Percentiles rank a stretch among this genome's conserved stretches.
Conservation (phyloP, 2,329 filamentous ascomycete genomes). For the Trichoderma hamatum region DNA sequence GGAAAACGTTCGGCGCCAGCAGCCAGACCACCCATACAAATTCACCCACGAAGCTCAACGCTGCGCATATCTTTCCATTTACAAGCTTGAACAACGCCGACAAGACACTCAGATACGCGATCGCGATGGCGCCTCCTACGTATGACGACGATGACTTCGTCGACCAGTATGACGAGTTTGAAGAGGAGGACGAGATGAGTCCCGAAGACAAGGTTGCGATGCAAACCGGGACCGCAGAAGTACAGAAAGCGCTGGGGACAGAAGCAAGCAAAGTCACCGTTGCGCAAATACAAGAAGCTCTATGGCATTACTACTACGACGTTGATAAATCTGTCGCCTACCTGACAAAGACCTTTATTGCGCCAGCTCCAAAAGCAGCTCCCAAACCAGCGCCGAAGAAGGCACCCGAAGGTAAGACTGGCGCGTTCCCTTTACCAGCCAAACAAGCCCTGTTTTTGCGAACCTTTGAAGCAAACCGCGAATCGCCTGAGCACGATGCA, state of each 20-base stretch:
- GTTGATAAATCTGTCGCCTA: constrained; percentile 83
- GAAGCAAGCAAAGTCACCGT: constrained; percentile 59
- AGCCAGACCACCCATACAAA: not conserved
- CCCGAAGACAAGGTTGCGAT: constrained; percentile 56
- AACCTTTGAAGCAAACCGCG: constrained; percentile 41
- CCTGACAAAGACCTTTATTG: constrained; percentile 66
- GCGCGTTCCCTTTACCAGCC: constrained; percentile 39
- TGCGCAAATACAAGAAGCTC: constrained; percentile 78
- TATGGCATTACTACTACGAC: constrained; percentile 98
- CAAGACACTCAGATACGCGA: not conserved
- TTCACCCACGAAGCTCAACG: not conserved
- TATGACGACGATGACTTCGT: constrained; percentile 53
- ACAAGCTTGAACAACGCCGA: not conserved
- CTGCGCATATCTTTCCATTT: not conserved
- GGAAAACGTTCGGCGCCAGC: not conserved
- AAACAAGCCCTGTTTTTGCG: constrained; percentile 34
- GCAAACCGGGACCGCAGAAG: constrained; percentile 66
- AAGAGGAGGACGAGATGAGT: constrained; percentile 51
- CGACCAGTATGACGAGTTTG: constrained; percentile 54
- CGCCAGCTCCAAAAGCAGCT: constrained; percentile 38
- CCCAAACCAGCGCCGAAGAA: constrained; percentile 45
- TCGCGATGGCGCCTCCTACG: constrained; percentile 36
- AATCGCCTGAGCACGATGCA: constrained; percentile 28
- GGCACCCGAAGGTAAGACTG: constrained; percentile 47
- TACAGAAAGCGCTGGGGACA: constrained; percentile 66